Evolutionary conservation across 164 flowering plant genomes (phyloP).

Genomic region (Taxillus chinensis): DNA sequence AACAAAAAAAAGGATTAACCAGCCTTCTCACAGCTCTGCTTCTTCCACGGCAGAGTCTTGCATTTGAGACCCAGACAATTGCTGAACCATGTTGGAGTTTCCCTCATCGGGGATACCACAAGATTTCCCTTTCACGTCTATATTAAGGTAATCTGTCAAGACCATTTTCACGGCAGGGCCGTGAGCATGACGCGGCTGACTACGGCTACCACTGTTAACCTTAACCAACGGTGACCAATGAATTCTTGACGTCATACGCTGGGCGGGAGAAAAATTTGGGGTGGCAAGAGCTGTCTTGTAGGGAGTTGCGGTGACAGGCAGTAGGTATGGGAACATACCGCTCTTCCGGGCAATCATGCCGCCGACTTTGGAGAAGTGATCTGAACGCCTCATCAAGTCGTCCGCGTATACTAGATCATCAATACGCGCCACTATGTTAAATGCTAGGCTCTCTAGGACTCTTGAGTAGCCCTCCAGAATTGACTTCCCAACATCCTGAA

Average conservation of each 20-base stretch:
- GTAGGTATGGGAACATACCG: slow-evolving; percentile 19
- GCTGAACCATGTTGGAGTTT: slow-evolving; percentile 1
- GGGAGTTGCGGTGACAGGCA: slow-evolving; percentile 30
- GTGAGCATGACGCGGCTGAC: slow-evolving; percentile 26
- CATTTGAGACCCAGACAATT: not conserved
- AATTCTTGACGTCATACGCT: slow-evolving; percentile 15
- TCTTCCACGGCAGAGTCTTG: too few species aligned
- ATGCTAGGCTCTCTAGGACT: slow-evolving; percentile 65
- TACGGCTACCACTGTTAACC: slow-evolving; percentile 9
- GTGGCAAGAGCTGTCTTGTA: slow-evolving; percentile 30
- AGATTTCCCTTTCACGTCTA: slow-evolving; percentile 24
- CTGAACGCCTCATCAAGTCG: slow-evolving; percentile 45
- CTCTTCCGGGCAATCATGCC: slow-evolving; percentile 25
- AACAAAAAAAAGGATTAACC: too few species aligned
- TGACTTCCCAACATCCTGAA: slow-evolving; percentile 65
- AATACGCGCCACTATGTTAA: slow-evolving; percentile 53
- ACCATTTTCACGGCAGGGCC: slow-evolving; percentile 39
- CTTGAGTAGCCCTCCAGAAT: slow-evolving; percentile 67
- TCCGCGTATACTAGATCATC: slow-evolving; percentile 57
- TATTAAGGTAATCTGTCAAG: slow-evolving; percentile 36
- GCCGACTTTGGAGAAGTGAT: slow-evolving; percentile 29
- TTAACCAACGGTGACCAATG: slow-evolving; percentile 7
- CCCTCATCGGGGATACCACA: slow-evolving; percentile 5
- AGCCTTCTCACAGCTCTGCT: too few species aligned
- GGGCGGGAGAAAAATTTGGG: slow-evolving; percentile 40